These are phyloP conservation scores for Ehretia macrophylla DNA, from an alignment of 257 asterid genomes.

Conservation along the genomic window DNA sequence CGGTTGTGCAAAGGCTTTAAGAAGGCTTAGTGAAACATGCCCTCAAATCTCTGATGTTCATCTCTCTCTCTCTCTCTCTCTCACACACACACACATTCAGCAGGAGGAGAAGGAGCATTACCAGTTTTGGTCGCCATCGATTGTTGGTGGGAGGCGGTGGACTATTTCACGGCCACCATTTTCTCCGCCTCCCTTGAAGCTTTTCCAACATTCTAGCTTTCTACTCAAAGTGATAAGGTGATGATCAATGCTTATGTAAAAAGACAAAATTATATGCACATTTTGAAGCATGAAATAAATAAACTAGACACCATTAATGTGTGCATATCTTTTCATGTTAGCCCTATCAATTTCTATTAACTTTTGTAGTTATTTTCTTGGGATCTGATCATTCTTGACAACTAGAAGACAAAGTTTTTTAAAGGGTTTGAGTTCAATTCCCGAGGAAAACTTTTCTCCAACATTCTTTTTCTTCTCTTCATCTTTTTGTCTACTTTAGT, in stretches of 20 bases:
- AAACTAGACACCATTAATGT: not conserved
- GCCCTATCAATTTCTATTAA: not conserved
- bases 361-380: conserved; percentile 12
- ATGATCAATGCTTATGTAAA: not conserved
- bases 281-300: not conserved
- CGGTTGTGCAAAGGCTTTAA: conserved; percentile 22
- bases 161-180: conserved; percentile 40
- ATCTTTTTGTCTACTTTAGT: conserved; percentile 15
- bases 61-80: conserved; percentile 10
- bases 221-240: conserved; percentile 30
- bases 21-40: conserved; percentile 24
- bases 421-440: conserved; percentile 35
- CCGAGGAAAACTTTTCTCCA: conserved; percentile 32
- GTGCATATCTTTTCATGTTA: conserved; percentile 1
- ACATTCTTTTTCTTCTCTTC: conserved; percentile 12
- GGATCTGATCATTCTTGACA: conserved; percentile 52
- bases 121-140: conserved; percentile 35
- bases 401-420: conserved; percentile 13
- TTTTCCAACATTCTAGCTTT: conserved; percentile 33
- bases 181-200: conserved; percentile 34
- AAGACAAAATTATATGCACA: conserved; percentile 4
- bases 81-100: not conserved
- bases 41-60: conserved; percentile 23
- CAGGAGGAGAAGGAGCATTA: not conserved
- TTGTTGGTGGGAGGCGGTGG: conserved; percentile 46